phyloP scores from a whole-genome alignment of 75 land plant species.

The Cunninghamia lanceolata region DNA sequence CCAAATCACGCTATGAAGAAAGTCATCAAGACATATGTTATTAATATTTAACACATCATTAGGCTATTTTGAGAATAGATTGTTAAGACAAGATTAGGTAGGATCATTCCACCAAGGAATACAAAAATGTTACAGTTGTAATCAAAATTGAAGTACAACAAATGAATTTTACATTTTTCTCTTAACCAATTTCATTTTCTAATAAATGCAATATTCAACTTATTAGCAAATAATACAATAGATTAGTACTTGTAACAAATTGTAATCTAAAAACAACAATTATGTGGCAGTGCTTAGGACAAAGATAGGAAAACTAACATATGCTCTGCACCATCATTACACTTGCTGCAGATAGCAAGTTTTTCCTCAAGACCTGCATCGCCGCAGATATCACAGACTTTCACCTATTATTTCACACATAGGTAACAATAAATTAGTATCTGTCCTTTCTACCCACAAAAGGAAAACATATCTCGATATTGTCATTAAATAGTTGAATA shows the following conservation, averaged over 20 bases:
- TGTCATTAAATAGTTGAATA: not conserved
- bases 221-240: not conserved
- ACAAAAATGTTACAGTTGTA: not conserved
- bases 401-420: slow-evolving; percentile 54
- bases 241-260: not conserved
- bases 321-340: slow-evolving; percentile 94
- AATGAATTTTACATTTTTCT: not conserved
- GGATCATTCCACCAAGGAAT: not conserved
- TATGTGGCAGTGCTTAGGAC: not conserved
- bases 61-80: not conserved
- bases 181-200: not conserved
- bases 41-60: not conserved
- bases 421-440: slow-evolving; percentile 4
- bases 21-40: not conserved
- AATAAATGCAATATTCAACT: not conserved
- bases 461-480: not conserved
- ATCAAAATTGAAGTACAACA: not conserved
- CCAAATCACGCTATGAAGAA: not conserved
- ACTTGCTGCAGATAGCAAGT: slow-evolving; percentile 74
- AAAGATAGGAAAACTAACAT: slow-evolving; percentile 44
- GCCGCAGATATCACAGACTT: slow-evolving; percentile 94
- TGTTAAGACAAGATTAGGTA: not conserved
- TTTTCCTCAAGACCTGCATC: slow-evolving; percentile 78
- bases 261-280: not conserved
- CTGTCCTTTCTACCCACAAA: not conserved